These are phyloP conservation scores for Phylloporus rhodoxanthus DNA, from an alignment of 768 basidiomycete genomes.

Conservation along the genomic window DNA sequence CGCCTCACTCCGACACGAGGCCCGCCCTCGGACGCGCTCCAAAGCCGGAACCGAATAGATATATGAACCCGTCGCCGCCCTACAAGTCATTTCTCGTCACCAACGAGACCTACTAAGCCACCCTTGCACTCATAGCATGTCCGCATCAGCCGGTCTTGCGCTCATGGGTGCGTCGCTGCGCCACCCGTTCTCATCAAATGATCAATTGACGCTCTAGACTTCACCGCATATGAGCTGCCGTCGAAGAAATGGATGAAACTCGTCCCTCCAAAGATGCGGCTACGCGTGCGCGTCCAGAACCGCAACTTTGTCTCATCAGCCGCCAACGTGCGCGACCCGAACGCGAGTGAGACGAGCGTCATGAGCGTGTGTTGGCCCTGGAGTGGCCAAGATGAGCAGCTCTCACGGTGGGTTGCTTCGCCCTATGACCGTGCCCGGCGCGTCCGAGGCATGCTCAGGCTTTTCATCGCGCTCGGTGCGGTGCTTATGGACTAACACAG, in stretches of 20 bases:
- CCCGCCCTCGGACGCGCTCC: not conserved
- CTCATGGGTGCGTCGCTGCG: conserved; percentile 13
- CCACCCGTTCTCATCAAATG: not conserved
- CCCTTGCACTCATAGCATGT: not conserved
- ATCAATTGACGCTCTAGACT: conserved; percentile 10
- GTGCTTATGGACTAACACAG: conserved; percentile 8
- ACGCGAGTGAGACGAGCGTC: not conserved
- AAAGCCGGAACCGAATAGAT: conserved; percentile 15
- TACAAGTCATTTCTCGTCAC: not conserved
- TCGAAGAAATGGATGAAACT: conserved; percentile 15
- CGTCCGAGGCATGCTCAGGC: not conserved
- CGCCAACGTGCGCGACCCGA: conserved; percentile 6
- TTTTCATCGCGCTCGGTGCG: not conserved
- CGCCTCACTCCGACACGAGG: conserved; percentile 1
- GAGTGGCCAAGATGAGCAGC: conserved; percentile 3
- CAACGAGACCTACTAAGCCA: not conserved
- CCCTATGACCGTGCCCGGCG: not conserved
- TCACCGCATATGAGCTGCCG: conserved; percentile 21
- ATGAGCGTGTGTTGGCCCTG: conserved; percentile 12
- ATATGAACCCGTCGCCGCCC: conserved; percentile 1
- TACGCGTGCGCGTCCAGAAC: conserved; percentile 12
- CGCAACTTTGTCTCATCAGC: conserved; percentile 15
- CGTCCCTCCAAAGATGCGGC: conserved; percentile 20
- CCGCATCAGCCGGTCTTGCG: conserved; percentile 10
- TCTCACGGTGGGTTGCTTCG: conserved; percentile 13